Evolutionary conservation across 2,329 filamentous ascomycete genomes (phyloP), one percentile per base, ranked within the genome.

Genomic region (Alternaria arborescens): DNA sequence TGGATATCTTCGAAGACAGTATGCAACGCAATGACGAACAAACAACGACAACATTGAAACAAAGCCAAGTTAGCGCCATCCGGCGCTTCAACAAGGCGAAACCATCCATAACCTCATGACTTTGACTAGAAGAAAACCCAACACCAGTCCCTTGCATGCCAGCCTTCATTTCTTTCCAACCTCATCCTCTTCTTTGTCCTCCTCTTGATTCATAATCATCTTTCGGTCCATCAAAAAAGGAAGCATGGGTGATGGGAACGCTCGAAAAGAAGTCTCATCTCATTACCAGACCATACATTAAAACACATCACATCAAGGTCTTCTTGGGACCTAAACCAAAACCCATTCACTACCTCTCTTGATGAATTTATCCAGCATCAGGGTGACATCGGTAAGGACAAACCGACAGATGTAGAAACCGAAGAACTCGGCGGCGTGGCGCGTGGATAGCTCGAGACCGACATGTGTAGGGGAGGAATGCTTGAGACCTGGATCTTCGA

Each of bases 291-390:
- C 26, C n/a, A 28, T 34, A n/a, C 10, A 32, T 42, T 42, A 50
- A 61, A 55, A 28, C 47, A 55, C 38, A 22, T 32, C 48, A 55
- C 16, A 44, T 52, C 18, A 48, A 52, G 18, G n/a, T 16, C 16
- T 44, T 20, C n/a, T 14, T 16, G 34, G 38, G 8, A 22, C 41
- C 41, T 62, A 88, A 55, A 85, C 80, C 63, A 90, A 79, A 54
- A 97, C 93, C 94, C 94, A 99, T 83, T 99, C 94, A 71, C 91
- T 97, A 24, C 94, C 94, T 67, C 94, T 88, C 84, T 99, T 99
- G 77, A 99, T 90, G 74, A 95, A 98, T 78, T 98, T 99, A 78
- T 99, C 95, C 69, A 99, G 83, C 82, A 99, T 84, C 75, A 95
- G 78, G 40, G 89, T 86, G 62, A 99, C 82, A 78, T 99, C 95